phyloP scores from a whole-genome alignment of 805 yeast genomes.

The Suhomyces tanzawaensis region DNA sequence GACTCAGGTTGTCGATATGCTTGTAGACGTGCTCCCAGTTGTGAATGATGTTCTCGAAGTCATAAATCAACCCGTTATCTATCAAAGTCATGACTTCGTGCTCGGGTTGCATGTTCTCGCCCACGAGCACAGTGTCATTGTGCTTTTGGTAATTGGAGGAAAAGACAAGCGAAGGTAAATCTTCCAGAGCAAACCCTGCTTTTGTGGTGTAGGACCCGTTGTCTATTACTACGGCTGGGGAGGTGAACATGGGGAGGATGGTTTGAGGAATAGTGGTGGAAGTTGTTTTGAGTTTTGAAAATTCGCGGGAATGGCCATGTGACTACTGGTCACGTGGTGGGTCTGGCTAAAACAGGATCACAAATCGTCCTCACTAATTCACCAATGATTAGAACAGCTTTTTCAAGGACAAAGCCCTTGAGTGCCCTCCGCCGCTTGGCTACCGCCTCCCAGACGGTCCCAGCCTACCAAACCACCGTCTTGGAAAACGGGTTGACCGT shows the following conservation, averaged over 20 bases:
- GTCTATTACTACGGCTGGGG: constrained; percentile 69
- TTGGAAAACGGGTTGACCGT: constrained; percentile 92
- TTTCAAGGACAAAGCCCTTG: background rate
- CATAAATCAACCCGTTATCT: constrained; percentile 63
- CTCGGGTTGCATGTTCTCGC: constrained; percentile 44
- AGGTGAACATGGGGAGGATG: constrained; percentile 16
- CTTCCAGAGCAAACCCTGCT: constrained; percentile 69
- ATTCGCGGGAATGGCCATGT: no score
- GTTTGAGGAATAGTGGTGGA: background rate
- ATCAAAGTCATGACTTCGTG: constrained; percentile 57
- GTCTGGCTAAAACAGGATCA: no score
- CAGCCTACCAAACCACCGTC: constrained; percentile 56
- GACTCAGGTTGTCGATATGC: constrained; percentile 39
- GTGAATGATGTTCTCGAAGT: constrained; percentile 66
- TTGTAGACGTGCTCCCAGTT: constrained; percentile 68
- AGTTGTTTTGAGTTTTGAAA: background rate
- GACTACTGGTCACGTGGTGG: background rate
- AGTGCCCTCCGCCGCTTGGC: constrained; percentile 3
- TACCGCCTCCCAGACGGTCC: constrained; percentile 9
- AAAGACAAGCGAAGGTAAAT: constrained; percentile 57
- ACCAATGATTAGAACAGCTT: no score
- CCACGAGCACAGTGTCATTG: constrained; percentile 32
- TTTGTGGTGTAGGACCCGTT: constrained; percentile 62
- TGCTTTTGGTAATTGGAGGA: constrained; percentile 53
- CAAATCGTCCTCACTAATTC: no score